Evolutionary conservation across 2,329 filamentous ascomycete species (phyloP), one percentile per base, ranked within the genome.

Genomic region (Dactylellina cionopaga): DNA sequence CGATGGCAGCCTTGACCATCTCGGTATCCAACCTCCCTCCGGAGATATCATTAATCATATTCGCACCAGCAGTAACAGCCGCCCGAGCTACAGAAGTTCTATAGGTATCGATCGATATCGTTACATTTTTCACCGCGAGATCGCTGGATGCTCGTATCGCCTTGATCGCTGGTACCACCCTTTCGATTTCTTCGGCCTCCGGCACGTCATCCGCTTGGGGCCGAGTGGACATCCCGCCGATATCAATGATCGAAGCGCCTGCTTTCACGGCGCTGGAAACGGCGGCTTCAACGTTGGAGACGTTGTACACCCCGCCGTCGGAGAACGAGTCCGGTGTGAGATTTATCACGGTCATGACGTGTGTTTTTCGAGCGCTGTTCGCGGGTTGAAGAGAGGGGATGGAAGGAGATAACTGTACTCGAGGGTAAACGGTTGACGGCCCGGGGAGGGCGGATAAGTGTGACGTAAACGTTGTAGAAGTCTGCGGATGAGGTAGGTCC

Each of bases 321-420:
- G 94, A 98, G 83, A 99, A 99, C 7, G 94, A 98, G 81, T 99
- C 94, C 0, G 94, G 94, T 0, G 95, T 98, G 56, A 96, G 83
- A 80, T 99, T 99, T 46, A 98, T 84, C 75, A 99, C 96, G 60
- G 91, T 91, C 95, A 99, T 99, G 76, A 97, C 82, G 46, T 88
- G 87, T 0, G 94, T 97, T 58, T 82, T 84, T 49, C 89, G 86
- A 46, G 78, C 79, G 0, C 82, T 80, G 70, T 84, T 83, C 7
- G 69, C 81, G 15, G 90, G 84, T 54, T 86, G 86, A 37, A 95
- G 81, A 0, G 87, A 83, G 9, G 84, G 80, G 35, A 85, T 79
- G 4, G 79, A 79, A 4, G 80, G 46, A 1, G 83, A 84, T 33
- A 89, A 79, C 1, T 87, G 86, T 0, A 86, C 88, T 19, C 82